Base-by-base conservation (phyloP, 2,329 filamentous ascomycete genomes). In the Aspergillus sp. region DNA sequence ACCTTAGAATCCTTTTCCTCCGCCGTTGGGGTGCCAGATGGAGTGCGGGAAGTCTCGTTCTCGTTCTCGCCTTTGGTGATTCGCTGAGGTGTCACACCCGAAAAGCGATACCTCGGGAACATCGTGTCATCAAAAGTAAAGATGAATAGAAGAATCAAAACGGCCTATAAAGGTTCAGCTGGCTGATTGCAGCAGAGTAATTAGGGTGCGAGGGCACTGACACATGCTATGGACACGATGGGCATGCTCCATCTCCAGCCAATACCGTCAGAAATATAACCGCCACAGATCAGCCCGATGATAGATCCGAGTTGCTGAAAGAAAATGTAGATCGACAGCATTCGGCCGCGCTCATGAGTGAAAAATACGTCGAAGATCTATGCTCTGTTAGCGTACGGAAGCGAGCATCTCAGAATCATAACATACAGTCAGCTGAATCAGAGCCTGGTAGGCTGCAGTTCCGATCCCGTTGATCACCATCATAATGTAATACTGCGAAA, bases 231-330 rank as follows among this genome's bases (percentile, higher is more conserved):
- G 1, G 73, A 70, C 21, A 73, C 72, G 41, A 75, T 73, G n/a
- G 67, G 67, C 32, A 63, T 63, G 23, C 68, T 66, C 73, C 75
- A 77, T 36, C 75, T 69, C 75, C 75, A 78, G 28, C 73, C 72
- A 19, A 73, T 67, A 4, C 69, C 69, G 50, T 77, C 47, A 50
- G 68, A 70, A 28, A 77, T 77, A 17, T 71, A 73, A 5, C 75
- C 74, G 1, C 76, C 75, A 8, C 74, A 61, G 30, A 78, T 78
- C 2, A 78, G 58, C 0, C 75, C 76, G 3, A 78, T 63, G 15
- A 78, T 78, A 0, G 72, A 75, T 0, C 76, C 76, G 2, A 78
- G 67, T 53, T 78, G 76, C 55, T 78, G 76, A 8, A 75, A 76
- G 60, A 77, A 78, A 8, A 78, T 69, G 48, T 78, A 78, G 17